These are phyloP conservation scores for Lactuca sativa DNA, from an alignment of 129 eudicot species.

Conservation along the genomic window DNA sequence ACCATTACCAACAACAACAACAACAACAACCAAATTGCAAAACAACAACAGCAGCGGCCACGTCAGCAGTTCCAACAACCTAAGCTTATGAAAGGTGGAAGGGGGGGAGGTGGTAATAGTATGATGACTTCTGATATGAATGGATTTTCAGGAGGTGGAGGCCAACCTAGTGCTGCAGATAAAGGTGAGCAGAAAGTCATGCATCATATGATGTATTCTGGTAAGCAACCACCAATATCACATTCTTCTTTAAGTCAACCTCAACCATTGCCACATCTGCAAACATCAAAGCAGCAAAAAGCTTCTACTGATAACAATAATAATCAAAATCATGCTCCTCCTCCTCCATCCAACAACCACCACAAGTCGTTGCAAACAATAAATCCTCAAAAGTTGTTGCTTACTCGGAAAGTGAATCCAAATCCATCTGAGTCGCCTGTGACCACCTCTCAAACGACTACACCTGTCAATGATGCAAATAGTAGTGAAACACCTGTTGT, in stretches of 20 bases:
- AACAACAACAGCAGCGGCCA: constrained; percentile 65
- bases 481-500: constrained; percentile 32
- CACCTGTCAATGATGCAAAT: constrained; percentile 25
- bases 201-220: constrained; percentile 44
- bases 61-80: constrained; percentile 61
- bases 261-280: constrained; percentile 19
- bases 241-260: constrained; percentile 46
- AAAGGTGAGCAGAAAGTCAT: constrained; percentile 43
- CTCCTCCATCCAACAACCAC: constrained; percentile 46
- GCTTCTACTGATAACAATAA: constrained; percentile 37
- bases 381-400: constrained; percentile 39
- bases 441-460: constrained; percentile 35
- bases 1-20: neutral
- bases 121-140: constrained; percentile 45
- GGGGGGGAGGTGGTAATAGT: constrained; percentile 44
- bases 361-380: constrained; percentile 43
- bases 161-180: constrained; percentile 35
- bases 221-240: constrained; percentile 37
- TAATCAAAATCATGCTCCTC: constrained; percentile 38
- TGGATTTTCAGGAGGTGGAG: constrained; percentile 57
- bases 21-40: constrained; percentile 42
- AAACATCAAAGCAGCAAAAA: constrained; percentile 27
- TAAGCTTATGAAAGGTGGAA: constrained; percentile 59
- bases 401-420: constrained; percentile 45
- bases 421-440: constrained; percentile 39